These are phyloP conservation scores for Ilex paraguariensis DNA, from an alignment of 305 asterid species.

Conservation along the genomic window DNA sequence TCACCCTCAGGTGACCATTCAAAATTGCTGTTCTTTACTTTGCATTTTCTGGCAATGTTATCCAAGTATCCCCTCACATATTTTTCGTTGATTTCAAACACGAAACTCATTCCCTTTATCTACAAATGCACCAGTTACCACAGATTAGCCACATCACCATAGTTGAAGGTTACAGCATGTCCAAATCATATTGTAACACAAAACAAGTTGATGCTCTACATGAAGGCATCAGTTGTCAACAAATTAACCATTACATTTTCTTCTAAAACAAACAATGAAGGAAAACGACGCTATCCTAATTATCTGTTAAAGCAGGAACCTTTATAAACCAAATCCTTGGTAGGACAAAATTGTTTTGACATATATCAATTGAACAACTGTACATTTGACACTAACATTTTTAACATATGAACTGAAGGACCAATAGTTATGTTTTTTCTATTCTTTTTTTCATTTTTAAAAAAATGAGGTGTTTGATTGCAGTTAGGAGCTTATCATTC, in stretches of 20 bases:
- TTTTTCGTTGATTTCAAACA: conserved; percentile 64
- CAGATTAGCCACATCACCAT: conserved; percentile 5
- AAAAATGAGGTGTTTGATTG: too few relatives aligned
- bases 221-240: background rate
- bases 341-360: too few relatives aligned
- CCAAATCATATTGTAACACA: background rate
- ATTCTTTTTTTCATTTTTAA: too few relatives aligned
- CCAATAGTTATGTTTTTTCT: too few relatives aligned
- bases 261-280: background rate
- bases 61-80: conserved; percentile 48
- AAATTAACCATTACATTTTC: background rate
- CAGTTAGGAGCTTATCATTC: too few relatives aligned
- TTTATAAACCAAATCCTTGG: background rate
- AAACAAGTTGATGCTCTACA: background rate
- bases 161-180: too few relatives aligned
- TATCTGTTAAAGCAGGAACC: background rate
- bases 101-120: conserved; percentile 74
- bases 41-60: conserved; percentile 23
- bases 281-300: background rate
- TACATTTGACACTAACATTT: too few relatives aligned
- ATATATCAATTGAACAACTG: too few relatives aligned
- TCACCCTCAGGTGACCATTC: conserved; percentile 35
- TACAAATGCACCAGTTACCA: conserved; percentile 26
- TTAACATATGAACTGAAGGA: too few relatives aligned
- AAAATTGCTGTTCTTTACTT: conserved; percentile 35